phyloP scores from a whole-genome alignment of 352 stramenopile genomes.

The Phytopythium montanum region DNA sequence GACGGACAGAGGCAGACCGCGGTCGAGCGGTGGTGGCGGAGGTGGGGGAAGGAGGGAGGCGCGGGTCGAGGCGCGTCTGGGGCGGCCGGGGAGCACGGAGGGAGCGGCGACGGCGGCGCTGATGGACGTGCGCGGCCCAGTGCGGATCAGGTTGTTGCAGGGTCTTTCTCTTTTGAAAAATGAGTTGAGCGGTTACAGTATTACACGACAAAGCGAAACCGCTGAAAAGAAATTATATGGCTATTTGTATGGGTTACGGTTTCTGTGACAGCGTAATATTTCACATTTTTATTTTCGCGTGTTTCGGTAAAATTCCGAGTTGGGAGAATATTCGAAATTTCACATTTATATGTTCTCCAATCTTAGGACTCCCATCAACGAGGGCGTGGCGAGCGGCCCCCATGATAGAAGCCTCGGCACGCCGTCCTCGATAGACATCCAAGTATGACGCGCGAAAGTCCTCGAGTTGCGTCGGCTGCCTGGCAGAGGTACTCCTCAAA shows the following conservation, averaged over 20 bases:
- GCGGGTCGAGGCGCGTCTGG: not conserved
- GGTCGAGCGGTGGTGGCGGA: not conserved
- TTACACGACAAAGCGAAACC: not conserved
- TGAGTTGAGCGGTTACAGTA: not conserved
- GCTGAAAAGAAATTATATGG: not conserved
- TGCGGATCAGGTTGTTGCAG: constrained; percentile 2
- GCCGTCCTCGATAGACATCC: no score
- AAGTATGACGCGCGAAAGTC: no score
- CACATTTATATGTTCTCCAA: no score
- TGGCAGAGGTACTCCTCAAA: no score
- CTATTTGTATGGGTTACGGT: constrained; percentile 1
- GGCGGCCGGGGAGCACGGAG: not conserved
- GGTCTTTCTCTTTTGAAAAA: not conserved
- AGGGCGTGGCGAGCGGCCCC: no score
- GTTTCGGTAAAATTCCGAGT: no score
- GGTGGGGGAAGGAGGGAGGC: no score
- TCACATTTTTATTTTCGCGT: no score
- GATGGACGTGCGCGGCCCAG: not conserved
- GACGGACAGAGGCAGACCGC: not conserved
- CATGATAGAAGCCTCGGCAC: no score
- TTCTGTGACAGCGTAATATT: constrained; percentile 1
- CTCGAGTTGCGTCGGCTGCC: no score
- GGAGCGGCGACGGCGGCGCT: not conserved
- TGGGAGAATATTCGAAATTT: no score
- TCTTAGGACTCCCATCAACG: no score